These are phyloP conservation scores for Perkinsus olseni DNA, from an alignment of 169 alveolate genomes.

Conservation along the genomic window DNA sequence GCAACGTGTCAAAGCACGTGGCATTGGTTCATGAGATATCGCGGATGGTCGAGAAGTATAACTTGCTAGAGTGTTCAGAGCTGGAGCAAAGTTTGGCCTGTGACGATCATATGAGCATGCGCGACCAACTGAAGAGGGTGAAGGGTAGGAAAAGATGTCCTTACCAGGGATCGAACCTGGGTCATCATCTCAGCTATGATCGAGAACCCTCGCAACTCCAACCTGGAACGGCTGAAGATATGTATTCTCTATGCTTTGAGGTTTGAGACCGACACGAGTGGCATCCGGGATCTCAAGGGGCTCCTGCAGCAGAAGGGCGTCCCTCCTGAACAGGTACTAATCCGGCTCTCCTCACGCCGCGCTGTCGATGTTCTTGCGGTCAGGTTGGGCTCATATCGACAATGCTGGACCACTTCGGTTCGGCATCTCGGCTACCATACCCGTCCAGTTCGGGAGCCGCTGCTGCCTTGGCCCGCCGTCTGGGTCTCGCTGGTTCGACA, in stretches of 20 bases:
- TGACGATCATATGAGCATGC: conserved; percentile 23
- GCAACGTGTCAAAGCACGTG: conserved; percentile 83
- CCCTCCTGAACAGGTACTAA: not conserved
- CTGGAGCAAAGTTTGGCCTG: conserved; percentile 56
- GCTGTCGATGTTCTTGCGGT: not conserved
- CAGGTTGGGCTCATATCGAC: not conserved
- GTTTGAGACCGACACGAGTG: not conserved
- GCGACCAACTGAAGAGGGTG: not conserved
- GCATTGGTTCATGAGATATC: conserved; percentile 73
- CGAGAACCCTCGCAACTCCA: not conserved
- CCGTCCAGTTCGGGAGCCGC: not conserved
- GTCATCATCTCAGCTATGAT: not conserved
- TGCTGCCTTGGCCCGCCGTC: not conserved
- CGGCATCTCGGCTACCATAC: not conserved
- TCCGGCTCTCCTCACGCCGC: not conserved
- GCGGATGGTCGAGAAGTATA: conserved; percentile 64
- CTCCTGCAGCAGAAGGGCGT: not conserved
- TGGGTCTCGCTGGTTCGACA: conserved; percentile 33
- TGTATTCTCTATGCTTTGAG: conserved; percentile 37
- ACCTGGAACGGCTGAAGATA: conserved; percentile 29
- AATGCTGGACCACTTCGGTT: not conserved
- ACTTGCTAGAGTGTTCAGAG: conserved; percentile 66
- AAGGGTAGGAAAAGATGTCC: not conserved
- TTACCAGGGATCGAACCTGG: not conserved
- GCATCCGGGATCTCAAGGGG: not conserved